These are phyloP conservation scores for Boletus rubescentipes DNA, from an alignment of 768 basidiomycete species.

Conservation along the genomic window DNA sequence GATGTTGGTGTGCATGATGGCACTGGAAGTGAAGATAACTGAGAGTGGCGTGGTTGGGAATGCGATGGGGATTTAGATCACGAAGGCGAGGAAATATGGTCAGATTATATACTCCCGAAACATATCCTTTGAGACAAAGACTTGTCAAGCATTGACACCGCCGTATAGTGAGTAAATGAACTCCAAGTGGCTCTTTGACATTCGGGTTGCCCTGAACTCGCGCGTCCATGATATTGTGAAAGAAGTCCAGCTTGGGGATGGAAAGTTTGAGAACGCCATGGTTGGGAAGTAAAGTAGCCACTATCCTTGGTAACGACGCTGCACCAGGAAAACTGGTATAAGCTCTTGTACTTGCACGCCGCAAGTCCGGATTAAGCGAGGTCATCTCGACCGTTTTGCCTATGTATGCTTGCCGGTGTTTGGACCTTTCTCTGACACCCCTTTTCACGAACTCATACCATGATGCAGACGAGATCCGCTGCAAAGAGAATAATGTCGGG, in stretches of 20 bases:
- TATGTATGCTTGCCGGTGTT: no score
- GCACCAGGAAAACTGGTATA: slow-evolving; percentile 80
- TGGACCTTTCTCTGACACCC: no score
- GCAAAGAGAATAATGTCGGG: neutral
- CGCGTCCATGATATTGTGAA: no score
- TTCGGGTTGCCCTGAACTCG: slow-evolving; percentile 20
- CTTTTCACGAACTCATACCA: no score
- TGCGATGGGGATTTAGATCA: neutral
- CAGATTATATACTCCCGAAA: slow-evolving; percentile 2
- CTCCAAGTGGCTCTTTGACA: slow-evolving; percentile 11
- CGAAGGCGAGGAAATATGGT: neutral
- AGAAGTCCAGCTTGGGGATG: no score
- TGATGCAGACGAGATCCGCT: neutral
- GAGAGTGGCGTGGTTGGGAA: neutral
- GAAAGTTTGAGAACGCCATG: no score
- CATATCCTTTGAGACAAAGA: slow-evolving; percentile 9
- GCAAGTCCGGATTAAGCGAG: no score
- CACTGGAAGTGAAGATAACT: neutral
- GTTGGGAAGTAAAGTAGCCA: no score
- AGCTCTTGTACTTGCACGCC: slow-evolving; percentile 97
- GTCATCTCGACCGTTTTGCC: no score
- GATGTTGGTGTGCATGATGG: slow-evolving; percentile 15
- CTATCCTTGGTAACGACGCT: no score
- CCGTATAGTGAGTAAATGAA: neutral
- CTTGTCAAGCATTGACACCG: neutral